Conservation (phyloP, 1,284 basidiomycete species). For the Xanthoconium separans region DNA sequence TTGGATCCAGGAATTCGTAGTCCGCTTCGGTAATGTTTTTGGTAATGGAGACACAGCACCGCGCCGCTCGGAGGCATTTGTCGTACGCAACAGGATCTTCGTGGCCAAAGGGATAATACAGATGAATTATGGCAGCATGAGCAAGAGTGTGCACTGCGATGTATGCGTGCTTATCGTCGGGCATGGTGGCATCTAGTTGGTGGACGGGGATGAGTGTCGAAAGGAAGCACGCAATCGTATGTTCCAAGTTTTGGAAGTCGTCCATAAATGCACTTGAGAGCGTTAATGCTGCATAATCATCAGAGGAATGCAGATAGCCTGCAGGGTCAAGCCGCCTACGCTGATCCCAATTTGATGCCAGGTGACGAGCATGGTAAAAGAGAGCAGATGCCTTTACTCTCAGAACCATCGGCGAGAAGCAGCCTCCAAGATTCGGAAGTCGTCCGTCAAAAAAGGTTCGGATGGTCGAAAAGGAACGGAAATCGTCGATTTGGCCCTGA, state of each 20-base stretch:
- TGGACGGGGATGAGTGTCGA: conserved; percentile 62
- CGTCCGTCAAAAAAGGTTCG: conserved; percentile 61
- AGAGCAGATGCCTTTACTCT: conserved; percentile 75
- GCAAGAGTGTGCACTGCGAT: conserved; percentile 64
- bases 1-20: conserved; percentile 68
- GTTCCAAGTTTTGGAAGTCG: conserved; percentile 60
- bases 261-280: conserved; percentile 50
- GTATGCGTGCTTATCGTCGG: conserved; percentile 58
- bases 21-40: conserved; percentile 63
- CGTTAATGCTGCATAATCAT: conserved; percentile 37
- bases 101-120: conserved; percentile 61
- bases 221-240: conserved; percentile 59
- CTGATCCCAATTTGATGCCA: conserved; percentile 59
- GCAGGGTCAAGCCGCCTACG: conserved; percentile 41
- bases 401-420: conserved; percentile 61
- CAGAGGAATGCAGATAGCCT: conserved; percentile 13
- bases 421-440: conserved; percentile 44
- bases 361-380: conserved; percentile 60
- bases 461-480: conserved; percentile 54
- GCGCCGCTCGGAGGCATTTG: conserved; percentile 61
- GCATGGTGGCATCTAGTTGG: conserved; percentile 56
- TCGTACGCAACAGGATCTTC: conserved; percentile 61
- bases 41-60: conserved; percentile 54
- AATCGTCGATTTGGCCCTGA: conserved; percentile 57
- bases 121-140: conserved; percentile 64